A percentile compares a stretch with the other conserved stretches of the same genome.
These are phyloP conservation scores for Mucor indicus DNA, from an alignment of 371 early-diverging fungal genomes.

Conservation along the genomic window DNA sequence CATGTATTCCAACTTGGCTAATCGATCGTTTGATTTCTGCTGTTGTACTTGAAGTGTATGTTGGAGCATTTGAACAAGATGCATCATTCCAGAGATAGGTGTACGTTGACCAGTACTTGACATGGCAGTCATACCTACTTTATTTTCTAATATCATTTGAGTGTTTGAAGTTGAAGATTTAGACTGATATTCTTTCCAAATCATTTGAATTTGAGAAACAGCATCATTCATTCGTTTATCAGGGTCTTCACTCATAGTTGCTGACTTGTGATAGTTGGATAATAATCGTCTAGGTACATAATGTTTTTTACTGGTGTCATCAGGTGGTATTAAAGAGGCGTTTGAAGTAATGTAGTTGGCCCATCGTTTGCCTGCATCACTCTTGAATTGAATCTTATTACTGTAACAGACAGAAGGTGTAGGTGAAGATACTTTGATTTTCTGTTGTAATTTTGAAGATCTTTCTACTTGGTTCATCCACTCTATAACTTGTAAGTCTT, in stretches of 20 bases:
- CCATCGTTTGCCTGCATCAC: slow-evolving; percentile 41
- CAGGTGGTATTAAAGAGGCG: slow-evolving; percentile 23
- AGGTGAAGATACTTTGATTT: slow-evolving; percentile 4
- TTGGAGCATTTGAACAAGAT: slow-evolving; percentile 26
- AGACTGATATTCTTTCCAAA: slow-evolving; percentile 21
- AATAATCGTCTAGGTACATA: slow-evolving; percentile 30
- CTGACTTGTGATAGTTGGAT: background rate
- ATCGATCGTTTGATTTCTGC: slow-evolving; percentile 19
- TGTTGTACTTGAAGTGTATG: slow-evolving; percentile 23
- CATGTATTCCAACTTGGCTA: slow-evolving; percentile 17
- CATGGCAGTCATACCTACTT: slow-evolving; percentile 10
- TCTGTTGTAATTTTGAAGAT: slow-evolving; percentile 11
- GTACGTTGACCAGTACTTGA: slow-evolving; percentile 13
- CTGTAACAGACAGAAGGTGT: slow-evolving; percentile 11
- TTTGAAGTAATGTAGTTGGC: slow-evolving; percentile 15
- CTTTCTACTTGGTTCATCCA: slow-evolving; percentile 43
- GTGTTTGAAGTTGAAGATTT: background rate
- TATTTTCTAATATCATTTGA: slow-evolving; percentile 3
- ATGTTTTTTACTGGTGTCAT: slow-evolving; percentile 23
- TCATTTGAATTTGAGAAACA: slow-evolving; percentile 9
- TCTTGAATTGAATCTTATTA: slow-evolving; percentile 30
- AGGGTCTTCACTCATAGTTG: background rate
- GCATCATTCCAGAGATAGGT: slow-evolving; percentile 28
- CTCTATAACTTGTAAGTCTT: slow-evolving; percentile 27
- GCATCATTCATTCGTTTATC: background rate